phyloP scores from a whole-genome alignment of 75 land plant genomes.

The Isoetes taiwanensis region DNA sequence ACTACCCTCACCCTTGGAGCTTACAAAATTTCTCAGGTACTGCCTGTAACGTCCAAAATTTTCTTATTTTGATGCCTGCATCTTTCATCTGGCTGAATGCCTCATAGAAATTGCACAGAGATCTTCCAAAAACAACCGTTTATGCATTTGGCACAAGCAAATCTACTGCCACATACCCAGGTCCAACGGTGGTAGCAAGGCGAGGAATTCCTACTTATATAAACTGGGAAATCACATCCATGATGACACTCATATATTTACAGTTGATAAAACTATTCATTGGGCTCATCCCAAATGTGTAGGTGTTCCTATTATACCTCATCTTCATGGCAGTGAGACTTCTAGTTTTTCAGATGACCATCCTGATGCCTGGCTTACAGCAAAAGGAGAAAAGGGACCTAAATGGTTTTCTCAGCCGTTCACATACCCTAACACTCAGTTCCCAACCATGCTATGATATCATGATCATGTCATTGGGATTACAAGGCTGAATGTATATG shows the following conservation, averaged over 20 bases:
- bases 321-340: background rate
- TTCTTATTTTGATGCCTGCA: too few relatives aligned
- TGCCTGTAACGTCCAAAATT: too few relatives aligned
- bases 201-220: background rate
- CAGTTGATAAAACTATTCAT: background rate
- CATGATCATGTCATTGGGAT: background rate
- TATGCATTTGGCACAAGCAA: background rate
- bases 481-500: background rate
- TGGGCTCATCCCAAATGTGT: background rate
- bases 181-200: background rate
- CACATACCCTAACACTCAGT: background rate
- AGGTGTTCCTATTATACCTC: background rate
- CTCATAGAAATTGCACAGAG: conserved; percentile 6
- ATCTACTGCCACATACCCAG: background rate
- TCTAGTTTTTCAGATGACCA: background rate
- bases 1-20: too few relatives aligned
- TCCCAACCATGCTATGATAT: background rate
- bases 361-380: conserved; percentile 2
- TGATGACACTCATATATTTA: background rate
- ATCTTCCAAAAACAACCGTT: background rate
- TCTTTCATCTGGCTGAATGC: too few relatives aligned
- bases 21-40: too few relatives aligned
- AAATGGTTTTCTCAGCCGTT: background rate
- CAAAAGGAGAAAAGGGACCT: background rate
- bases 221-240: background rate